Conservation (phyloP, 2,329 filamentous ascomycete species). For the Fusarium sambucinum region DNA sequence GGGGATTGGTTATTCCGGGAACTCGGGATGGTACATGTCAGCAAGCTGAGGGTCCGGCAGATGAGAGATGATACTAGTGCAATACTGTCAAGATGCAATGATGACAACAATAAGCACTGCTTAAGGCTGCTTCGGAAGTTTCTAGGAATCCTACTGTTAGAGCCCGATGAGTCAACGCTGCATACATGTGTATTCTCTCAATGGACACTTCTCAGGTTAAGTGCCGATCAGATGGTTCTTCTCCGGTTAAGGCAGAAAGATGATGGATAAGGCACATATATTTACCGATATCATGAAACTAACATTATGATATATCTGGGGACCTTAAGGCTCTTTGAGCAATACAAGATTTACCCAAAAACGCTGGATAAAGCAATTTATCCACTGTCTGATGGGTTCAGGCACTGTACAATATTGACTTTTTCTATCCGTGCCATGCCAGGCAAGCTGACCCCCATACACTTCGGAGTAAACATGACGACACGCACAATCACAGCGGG, state of each 20-base stretch:
- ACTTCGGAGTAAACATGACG: conserved; percentile 26
- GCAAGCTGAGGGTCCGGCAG: background rate
- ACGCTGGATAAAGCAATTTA: background rate
- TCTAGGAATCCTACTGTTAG: background rate
- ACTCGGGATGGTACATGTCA: background rate
- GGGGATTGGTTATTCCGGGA: conserved; percentile 34
- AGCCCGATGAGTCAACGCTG: background rate
- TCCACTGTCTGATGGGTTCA: background rate
- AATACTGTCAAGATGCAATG: background rate
- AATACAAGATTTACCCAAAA: background rate
- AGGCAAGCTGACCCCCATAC: conserved; percentile 28
- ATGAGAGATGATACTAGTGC: background rate
- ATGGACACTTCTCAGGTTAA: background rate
- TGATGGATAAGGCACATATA: conserved; percentile 31
- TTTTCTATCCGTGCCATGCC: background rate
- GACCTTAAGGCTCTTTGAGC: background rate
- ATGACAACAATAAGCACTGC: background rate
- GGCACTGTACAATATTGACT: background rate
- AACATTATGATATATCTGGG: background rate
- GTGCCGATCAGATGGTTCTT: background rate
- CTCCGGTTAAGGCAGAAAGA: conserved; percentile 28
- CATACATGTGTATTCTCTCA: background rate
- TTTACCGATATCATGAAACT: background rate
- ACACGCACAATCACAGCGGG: conserved; percentile 36
- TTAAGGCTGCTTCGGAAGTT: background rate